Percentiles rank a stretch among this genome's conserved stretches.
Evolutionary conservation across 345 rosid species (phyloP).

Genomic region (Rhodomyrtus tomentosa): DNA sequence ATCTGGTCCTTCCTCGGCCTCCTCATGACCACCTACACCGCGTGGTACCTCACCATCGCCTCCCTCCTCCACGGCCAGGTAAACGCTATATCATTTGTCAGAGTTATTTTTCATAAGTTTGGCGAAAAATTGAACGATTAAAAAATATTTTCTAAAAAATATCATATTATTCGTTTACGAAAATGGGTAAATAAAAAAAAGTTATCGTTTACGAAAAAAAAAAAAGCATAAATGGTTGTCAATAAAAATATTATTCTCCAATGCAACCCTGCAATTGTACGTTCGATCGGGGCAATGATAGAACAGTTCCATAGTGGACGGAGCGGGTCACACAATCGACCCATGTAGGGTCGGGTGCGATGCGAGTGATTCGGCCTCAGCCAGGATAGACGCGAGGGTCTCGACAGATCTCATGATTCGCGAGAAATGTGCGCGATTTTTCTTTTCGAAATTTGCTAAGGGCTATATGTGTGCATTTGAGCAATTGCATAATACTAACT

Average conservation of each 20-base stretch:
- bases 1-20: conserved; percentile 99
- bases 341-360: background rate
- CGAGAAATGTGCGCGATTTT: background rate
- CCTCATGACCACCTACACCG: conserved; percentile 94
- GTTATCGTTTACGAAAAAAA: no score
- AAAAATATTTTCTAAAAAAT: no score
- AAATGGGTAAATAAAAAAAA: no score
- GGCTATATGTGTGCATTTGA: background rate
- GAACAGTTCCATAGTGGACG: background rate
- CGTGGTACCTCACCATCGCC: conserved; percentile 96
- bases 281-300: background rate
- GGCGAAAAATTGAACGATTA: no score
- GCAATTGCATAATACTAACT: background rate
- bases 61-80: conserved; percentile 97
- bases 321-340: background rate
- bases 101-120: no score
- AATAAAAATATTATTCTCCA: no score
- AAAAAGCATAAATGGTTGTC: no score
- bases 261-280: background rate
- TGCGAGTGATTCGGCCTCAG: no score
- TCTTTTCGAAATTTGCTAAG: background rate
- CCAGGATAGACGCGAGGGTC: no score
- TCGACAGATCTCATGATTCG: background rate
- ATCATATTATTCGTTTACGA: no score
- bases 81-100: background rate